Evolutionary conservation across 73 alveolate genomes (phyloP).

Genomic region (Uronychia setigera): DNA sequence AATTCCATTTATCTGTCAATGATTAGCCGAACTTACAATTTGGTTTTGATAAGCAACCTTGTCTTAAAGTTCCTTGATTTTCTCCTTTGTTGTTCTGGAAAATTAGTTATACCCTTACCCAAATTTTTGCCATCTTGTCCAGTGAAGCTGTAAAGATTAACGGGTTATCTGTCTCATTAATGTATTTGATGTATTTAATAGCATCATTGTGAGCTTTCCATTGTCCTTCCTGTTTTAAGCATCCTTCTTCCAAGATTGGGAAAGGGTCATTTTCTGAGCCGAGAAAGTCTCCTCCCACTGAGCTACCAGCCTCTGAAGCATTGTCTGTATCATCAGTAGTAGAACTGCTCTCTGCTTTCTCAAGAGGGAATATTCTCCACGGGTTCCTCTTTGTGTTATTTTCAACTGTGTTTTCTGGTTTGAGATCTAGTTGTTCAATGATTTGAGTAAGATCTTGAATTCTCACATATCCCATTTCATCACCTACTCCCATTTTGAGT

Average conservation of each 20-base stretch:
- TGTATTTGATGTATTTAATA: slow-evolving; percentile 50
- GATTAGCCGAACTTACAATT: neutral
- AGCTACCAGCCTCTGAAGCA: slow-evolving; percentile 5
- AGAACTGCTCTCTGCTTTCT: slow-evolving; percentile 30
- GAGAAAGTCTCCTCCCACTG: neutral
- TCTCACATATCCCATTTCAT: slow-evolving; percentile 74
- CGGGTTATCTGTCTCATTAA: slow-evolving; percentile 55
- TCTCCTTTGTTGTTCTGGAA: slow-evolving; percentile 60
- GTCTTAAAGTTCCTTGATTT: slow-evolving; percentile 57
- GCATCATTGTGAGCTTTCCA: slow-evolving; percentile 81
- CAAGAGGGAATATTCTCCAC: slow-evolving; percentile 47
- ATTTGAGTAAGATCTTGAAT: slow-evolving; percentile 47
- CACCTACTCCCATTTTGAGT: slow-evolving; percentile 50
- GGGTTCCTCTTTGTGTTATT: slow-evolving; percentile 63
- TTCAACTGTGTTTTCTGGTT: slow-evolving; percentile 33
- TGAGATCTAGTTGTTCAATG: slow-evolving; percentile 31
- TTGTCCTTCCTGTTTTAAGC: slow-evolving; percentile 42
- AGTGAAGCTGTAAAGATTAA: slow-evolving; percentile 65
- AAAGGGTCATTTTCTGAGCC: slow-evolving; percentile 40
- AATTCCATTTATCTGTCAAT: slow-evolving; percentile 44
- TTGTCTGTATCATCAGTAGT: slow-evolving; percentile 21
- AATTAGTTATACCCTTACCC: slow-evolving; percentile 17
- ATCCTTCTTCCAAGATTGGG: slow-evolving; percentile 55
- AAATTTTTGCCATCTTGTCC: slow-evolving; percentile 74
- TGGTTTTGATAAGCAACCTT: slow-evolving; percentile 50